Evolutionary conservation across 768 basidiomycete species (phyloP).

Genomic region (Kockovaella imperatae): DNA sequence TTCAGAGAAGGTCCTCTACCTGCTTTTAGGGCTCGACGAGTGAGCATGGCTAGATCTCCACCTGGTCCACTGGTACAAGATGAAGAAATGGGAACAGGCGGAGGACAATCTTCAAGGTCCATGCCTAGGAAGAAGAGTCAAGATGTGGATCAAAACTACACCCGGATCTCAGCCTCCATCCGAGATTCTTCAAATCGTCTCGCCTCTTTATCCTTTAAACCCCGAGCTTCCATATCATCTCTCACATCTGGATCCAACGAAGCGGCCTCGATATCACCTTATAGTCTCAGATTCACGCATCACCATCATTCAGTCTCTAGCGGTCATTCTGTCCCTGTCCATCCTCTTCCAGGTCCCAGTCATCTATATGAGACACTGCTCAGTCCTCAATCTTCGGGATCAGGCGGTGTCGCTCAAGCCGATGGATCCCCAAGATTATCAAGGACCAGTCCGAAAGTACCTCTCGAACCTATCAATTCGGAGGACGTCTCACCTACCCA

Average conservation of each 20-base stretch:
- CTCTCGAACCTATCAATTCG: not conserved
- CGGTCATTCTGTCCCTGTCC: slow-evolving; percentile 6
- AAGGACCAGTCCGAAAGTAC: not conserved
- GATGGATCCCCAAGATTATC: not conserved
- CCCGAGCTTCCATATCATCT: too few relatives aligned
- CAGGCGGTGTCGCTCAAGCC: slow-evolving; percentile 5
- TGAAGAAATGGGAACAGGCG: too few relatives aligned
- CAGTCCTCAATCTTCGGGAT: slow-evolving; percentile 27
- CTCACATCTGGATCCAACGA: slow-evolving; percentile 13
- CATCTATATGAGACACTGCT: slow-evolving; percentile 9
- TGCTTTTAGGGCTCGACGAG: too few relatives aligned
- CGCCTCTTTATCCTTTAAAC: slow-evolving; percentile 31
- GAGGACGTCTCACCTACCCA: slow-evolving; percentile 9
- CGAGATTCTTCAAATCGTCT: slow-evolving; percentile 37
- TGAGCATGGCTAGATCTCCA: too few relatives aligned
- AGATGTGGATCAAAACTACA: not conserved
- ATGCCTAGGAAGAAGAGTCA: not conserved
- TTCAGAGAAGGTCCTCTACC: too few relatives aligned
- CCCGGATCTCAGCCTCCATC: slow-evolving; percentile 16
- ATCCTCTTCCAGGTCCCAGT: not conserved
- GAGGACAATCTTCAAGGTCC: too few relatives aligned
- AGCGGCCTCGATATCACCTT: slow-evolving; percentile 12
- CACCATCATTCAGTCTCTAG: slow-evolving; percentile 1
- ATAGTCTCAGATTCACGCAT: slow-evolving; percentile 4
- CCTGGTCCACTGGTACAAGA: too few relatives aligned